Percentiles rank a stretch among this genome's conserved stretches.
Conservation (phyloP, 495 filamentous ascomycete genomes). For the Penicillium cinerascens region DNA sequence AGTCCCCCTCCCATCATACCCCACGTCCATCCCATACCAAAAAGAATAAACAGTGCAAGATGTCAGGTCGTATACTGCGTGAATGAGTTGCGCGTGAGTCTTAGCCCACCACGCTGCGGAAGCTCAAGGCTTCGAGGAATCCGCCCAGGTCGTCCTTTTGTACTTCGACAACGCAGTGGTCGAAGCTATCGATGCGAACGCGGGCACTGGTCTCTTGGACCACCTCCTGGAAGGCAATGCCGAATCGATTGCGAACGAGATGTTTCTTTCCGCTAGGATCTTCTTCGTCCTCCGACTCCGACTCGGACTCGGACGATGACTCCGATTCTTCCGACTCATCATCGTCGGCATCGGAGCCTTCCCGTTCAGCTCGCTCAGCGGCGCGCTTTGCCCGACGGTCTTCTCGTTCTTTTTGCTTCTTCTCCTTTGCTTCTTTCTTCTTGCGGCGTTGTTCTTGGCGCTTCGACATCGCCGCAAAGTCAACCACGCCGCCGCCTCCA, state of each 20-base stretch:
- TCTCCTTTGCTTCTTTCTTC: conserved; percentile 55
- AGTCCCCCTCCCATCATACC: conserved; percentile 1
- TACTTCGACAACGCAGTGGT: conserved; percentile 95
- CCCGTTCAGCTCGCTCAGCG: conserved; percentile 42
- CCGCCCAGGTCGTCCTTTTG: conserved; percentile 89
- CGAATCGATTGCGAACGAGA: conserved; percentile 80
- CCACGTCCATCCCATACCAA: conserved; percentile 15
- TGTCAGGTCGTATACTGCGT: conserved; percentile 30
- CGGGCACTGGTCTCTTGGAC: conserved; percentile 85
- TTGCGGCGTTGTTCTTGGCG: conserved; percentile 60
- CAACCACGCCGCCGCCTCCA: conserved; percentile 60
- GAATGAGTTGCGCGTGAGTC: conserved; percentile 5
- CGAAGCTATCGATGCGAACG: conserved; percentile 92
- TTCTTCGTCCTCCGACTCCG: conserved; percentile 62
- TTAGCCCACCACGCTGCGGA: conserved; percentile 87
- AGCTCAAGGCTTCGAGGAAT: conserved; percentile 87
- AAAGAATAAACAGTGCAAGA: conserved; percentile 18
- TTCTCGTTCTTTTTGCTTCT: conserved; percentile 60
- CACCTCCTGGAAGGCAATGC: conserved; percentile 93
- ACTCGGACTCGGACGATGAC: conserved; percentile 53
- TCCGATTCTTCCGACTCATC: conserved; percentile 63
- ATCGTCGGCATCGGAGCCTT: conserved; percentile 52
- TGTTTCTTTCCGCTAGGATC: conserved; percentile 53
- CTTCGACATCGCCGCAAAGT: conserved; percentile 60
- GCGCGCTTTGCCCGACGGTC: conserved; percentile 51